phyloP scores from a whole-genome alignment of 192 early-diverging fungal genomes.

The Coemansia sp. region DNA sequence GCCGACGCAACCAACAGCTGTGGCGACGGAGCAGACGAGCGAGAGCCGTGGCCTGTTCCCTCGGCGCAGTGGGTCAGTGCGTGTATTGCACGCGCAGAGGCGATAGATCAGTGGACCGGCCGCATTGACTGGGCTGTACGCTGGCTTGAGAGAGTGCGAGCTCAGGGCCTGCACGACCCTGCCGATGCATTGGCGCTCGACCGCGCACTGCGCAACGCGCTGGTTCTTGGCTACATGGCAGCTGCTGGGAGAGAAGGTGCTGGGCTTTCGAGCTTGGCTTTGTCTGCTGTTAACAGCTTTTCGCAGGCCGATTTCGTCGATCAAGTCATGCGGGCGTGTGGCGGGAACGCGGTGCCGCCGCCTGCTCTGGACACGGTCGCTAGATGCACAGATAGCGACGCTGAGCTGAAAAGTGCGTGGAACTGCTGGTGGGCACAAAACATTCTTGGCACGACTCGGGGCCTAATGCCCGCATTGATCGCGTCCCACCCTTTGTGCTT shows the following conservation, averaged over 20 bases:
- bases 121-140: constrained; percentile 20
- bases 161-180: not conserved
- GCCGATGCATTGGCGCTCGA: not conserved
- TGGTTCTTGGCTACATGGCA: not conserved
- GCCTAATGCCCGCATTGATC: not conserved
- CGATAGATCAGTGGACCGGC: constrained; percentile 27
- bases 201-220: constrained; percentile 4
- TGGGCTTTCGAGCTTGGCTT: not conserved
- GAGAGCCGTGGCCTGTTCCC: not conserved
- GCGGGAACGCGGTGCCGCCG: not conserved
- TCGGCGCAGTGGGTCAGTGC: constrained; percentile 2
- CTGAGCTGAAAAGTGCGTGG: constrained; percentile 12
- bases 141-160: constrained; percentile 17
- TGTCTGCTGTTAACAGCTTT: constrained; percentile 11
- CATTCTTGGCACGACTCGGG: constrained; percentile 5
- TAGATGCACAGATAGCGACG: not conserved
- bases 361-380: not conserved
- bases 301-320: not conserved
- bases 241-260: not conserved
- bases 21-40: too few relatives aligned
- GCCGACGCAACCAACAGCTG: not conserved
- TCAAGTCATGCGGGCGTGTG: not conserved
- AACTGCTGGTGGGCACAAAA: constrained; percentile 18
- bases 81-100: constrained; percentile 17
- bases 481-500: not conserved